Conservation (phyloP, 306 rosid genomes). For the Pterocarpus santalinus region DNA sequence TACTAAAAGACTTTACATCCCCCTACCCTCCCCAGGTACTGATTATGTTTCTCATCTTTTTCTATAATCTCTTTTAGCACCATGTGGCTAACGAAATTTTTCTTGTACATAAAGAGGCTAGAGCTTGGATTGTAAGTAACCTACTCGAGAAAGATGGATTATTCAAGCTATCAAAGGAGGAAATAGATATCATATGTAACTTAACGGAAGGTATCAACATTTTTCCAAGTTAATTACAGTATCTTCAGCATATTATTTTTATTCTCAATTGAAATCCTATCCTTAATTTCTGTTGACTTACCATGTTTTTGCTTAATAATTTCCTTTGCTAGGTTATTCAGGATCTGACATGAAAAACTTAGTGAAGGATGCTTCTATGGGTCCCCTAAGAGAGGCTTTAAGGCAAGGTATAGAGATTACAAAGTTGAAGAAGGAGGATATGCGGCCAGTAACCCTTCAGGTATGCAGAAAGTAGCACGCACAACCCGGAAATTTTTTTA, state of each 20-base stretch:
- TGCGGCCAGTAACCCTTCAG: conserved; percentile 80
- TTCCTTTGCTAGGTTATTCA: conserved; percentile 73
- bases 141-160: conserved; percentile 87
- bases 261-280: conserved; percentile 1
- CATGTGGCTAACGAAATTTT: conserved; percentile 45
- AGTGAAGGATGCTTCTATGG: conserved; percentile 95
- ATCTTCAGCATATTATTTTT: conserved; percentile 36
- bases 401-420: conserved; percentile 76
- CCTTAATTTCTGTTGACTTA: conserved; percentile 32
- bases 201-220: conserved; percentile 71
- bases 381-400: conserved; percentile 93
- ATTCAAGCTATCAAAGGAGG: conserved; percentile 70
- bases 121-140: conserved; percentile 80
- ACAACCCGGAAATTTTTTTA: background rate
- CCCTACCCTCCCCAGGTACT: conserved; percentile 89
- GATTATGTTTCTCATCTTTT: conserved; percentile 33
- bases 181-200: conserved; percentile 72
- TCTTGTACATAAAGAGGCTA: conserved; percentile 71
- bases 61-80: conserved; percentile 27
- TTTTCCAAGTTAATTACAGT: conserved; percentile 33
- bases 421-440: conserved; percentile 76
- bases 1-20: conserved; percentile 88
- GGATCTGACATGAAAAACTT: conserved; percentile 98
- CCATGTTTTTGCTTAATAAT: conserved; percentile 25
- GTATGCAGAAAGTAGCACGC: conserved; percentile 51